Evolutionary conservation across 1,284 basidiomycete genomes (phyloP).

Genomic region (Tilletiopsis washingtonensis): DNA sequence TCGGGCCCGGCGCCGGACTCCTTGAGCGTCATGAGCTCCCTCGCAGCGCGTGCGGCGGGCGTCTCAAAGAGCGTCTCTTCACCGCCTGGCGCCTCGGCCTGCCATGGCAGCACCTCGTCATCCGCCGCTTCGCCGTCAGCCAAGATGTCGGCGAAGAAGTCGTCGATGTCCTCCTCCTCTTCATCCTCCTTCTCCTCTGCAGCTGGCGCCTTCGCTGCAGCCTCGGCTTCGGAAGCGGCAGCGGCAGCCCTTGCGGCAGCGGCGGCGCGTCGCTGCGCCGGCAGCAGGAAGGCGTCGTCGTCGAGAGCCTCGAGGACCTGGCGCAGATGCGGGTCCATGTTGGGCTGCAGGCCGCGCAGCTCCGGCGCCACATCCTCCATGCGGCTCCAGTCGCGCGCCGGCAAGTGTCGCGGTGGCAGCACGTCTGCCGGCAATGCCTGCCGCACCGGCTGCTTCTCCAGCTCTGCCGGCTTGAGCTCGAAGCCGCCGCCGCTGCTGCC

Average conservation of each 20-base stretch:
- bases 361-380: background rate
- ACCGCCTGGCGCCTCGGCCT: slow-evolving; percentile 36
- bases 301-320: slow-evolving; percentile 91
- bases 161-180: slow-evolving; percentile 23
- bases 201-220: slow-evolving; percentile 57
- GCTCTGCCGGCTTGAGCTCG: slow-evolving; percentile 9
- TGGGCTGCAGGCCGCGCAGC: slow-evolving; percentile 74
- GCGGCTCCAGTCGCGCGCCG: slow-evolving; percentile 11
- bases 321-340: slow-evolving; percentile 91
- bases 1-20: slow-evolving; percentile 13
- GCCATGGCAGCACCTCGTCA: slow-evolving; percentile 22
- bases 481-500: slow-evolving; percentile 1
- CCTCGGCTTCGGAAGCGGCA: slow-evolving; percentile 1
- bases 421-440: slow-evolving; percentile 8
- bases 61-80: slow-evolving; percentile 40
- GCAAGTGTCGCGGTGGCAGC: slow-evolving; percentile 59
- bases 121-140: slow-evolving; percentile 50
- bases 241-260: background rate
- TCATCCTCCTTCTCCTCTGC: slow-evolving; percentile 50
- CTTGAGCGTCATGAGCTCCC: slow-evolving; percentile 8
- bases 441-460: slow-evolving; percentile 1
- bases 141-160: slow-evolving; percentile 56
- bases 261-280: background rate
- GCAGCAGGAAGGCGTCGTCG: slow-evolving; percentile 62
- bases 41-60: slow-evolving; percentile 19